These are phyloP conservation scores for Penicillium sclerotigenum DNA, from an alignment of 2,329 filamentous ascomycete genomes.

Conservation along the genomic window DNA sequence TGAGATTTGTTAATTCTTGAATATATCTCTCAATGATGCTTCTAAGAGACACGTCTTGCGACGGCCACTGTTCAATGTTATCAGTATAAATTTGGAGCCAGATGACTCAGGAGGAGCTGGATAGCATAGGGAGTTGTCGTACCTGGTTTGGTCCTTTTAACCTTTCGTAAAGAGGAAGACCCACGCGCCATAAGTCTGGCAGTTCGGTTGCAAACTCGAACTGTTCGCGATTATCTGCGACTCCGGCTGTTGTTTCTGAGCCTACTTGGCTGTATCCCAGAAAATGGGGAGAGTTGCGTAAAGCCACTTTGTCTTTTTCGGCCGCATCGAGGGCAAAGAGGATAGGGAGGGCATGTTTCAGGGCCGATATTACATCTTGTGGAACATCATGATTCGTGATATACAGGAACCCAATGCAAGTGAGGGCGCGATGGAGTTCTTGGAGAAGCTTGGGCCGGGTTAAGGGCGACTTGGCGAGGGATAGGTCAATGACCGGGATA, in stretches of 20 bases:
- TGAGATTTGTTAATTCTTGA: neutral
- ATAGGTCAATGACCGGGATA: constrained; percentile 53
- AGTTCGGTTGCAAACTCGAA: neutral
- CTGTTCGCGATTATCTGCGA: neutral
- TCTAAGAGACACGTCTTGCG: neutral
- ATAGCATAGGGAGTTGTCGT: neutral
- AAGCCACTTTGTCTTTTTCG: neutral
- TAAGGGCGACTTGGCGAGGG: constrained; percentile 15
- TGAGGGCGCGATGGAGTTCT: constrained; percentile 25
- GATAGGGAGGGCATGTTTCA: constrained; percentile 10
- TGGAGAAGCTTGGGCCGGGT: neutral
- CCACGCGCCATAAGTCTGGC: neutral
- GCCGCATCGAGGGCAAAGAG: neutral
- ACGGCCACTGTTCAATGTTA: neutral
- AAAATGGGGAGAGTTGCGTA: neutral
- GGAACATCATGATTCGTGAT: constrained; percentile 24
- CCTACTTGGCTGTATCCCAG: neutral
- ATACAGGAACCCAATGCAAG: constrained; percentile 28
- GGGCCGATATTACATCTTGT: constrained; percentile 14
- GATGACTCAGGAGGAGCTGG: neutral
- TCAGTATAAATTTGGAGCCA: neutral
- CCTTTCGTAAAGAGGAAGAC: neutral
- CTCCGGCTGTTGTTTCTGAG: neutral
- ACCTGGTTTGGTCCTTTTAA: neutral
- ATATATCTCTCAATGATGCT: neutral